These are phyloP conservation scores for Asterionellopsis glacialis DNA, from an alignment of 108 stramenopile genomes.

Conservation along the genomic window DNA sequence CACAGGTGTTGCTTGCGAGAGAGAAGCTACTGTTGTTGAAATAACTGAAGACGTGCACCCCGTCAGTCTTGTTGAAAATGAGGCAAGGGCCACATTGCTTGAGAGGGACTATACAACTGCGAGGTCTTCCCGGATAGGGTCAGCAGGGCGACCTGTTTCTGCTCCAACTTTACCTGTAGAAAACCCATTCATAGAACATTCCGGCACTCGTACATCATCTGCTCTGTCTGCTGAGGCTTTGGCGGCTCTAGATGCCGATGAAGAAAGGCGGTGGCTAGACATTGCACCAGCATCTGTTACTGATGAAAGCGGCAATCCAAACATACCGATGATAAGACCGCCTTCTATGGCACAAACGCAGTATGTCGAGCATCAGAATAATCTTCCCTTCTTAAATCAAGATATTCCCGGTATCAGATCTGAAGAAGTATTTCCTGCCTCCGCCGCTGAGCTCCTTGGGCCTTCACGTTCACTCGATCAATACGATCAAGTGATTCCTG, in stretches of 20 bases:
- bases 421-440: too few species aligned
- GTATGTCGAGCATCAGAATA: too few species aligned
- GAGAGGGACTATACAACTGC: constrained; percentile 3
- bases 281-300: background rate
- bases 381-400: too few species aligned
- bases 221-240: background rate
- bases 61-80: constrained; percentile 11
- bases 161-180: background rate
- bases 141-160: background rate
- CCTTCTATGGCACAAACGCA: background rate
- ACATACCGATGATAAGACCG: background rate
- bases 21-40: constrained; percentile 32
- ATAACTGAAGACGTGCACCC: constrained; percentile 38
- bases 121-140: background rate
- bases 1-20: background rate
- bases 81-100: constrained; percentile 14
- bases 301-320: background rate
- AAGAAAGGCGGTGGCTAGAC: background rate
- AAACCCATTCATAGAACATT: background rate
- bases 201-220: background rate
- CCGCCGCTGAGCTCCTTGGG: background rate
- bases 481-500: background rate
- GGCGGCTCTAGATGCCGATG: background rate
- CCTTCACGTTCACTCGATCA: background rate
- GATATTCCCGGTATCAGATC: too few species aligned